Conservation (phyloP, 345 rosid species). For the Eucalyptus cloeziana region DNA sequence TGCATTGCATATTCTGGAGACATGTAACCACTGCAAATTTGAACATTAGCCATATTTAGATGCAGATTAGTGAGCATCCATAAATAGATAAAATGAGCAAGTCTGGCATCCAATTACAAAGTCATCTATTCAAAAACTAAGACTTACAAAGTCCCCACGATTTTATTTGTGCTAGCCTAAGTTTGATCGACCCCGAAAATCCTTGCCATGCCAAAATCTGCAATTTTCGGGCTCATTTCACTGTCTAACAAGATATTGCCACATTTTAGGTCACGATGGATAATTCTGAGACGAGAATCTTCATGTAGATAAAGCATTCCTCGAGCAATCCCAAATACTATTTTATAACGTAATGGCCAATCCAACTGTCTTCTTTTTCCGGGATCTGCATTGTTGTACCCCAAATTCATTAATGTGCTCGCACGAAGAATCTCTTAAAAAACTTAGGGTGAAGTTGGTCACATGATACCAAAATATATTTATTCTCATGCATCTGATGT, state of each 20-base stretch:
- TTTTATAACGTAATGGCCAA: background rate
- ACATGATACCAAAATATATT: background rate
- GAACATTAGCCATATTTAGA: background rate
- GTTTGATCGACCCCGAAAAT: background rate
- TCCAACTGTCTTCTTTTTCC: background rate
- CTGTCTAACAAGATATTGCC: background rate
- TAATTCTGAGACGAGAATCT: background rate
- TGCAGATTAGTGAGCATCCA: background rate
- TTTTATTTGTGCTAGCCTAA: background rate
- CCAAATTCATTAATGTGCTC: background rate
- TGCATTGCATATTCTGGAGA: background rate
- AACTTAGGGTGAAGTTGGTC: background rate
- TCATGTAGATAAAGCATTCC: background rate
- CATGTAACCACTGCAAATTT: background rate
- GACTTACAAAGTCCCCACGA: background rate
- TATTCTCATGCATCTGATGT: background rate
- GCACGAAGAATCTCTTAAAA: background rate
- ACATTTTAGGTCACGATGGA: background rate
- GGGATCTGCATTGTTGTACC: background rate
- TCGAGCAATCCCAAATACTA: background rate
- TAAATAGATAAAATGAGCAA: background rate
- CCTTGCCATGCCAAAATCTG: background rate
- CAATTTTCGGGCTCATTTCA: background rate
- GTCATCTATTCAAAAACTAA: background rate
- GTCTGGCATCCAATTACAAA: background rate